Evolutionary conservation across 2,329 filamentous ascomycete genomes (phyloP), one percentile per base, ranked within the genome.

Genomic region (Fusarium nurragi): DNA sequence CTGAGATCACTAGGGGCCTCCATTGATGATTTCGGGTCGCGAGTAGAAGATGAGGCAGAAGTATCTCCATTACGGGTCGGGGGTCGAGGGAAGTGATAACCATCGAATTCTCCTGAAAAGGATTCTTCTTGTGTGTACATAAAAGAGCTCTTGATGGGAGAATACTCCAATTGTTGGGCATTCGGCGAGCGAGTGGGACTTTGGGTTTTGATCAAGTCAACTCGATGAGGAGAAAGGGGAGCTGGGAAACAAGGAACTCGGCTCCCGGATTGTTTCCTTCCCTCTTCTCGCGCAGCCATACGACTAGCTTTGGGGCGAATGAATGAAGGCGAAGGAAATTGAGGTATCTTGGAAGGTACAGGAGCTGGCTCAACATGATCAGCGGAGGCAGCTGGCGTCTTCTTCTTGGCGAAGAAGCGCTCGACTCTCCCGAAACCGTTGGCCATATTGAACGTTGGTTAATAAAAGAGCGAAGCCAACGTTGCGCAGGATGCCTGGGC

Each of bases 251-350:
- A 76, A 43, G 73, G 74, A 28, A 73, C 74, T 50, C 75, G 71
- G 37, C 65, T 57, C 30, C 65, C 45, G 22, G 72, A 65, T 41
- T 76, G 73, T 28, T 74, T 63, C 28, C 74, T 72, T 18, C 76
- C 67, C 69, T 84, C 84, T 44, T 86, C 81, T 44, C 86, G 80
- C n/a, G 86, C 84, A 43, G 80, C 75, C 86, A 88, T 88, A 22
- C 83, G 80, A 52, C 77, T 79, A 16, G 80, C 78, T 34, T 79
- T 86, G 23, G 86, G 86, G 41, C 83, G 79, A 61, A 88, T 84
- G 65, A 85, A 88, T 1, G 83, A 84, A 8, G 83, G 80, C 19
- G 78, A 78, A 6, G 83, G 83, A 61, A 85, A 86, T 46, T 77
- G 74, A 47, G 76, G 77, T 47, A 73, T 77, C 22, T 71, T 48